Percentiles rank a stretch among this genome's conserved stretches.
phyloP scores from a whole-genome alignment of 2,329 filamentous ascomycete species.

The Dactylonectria estremocensis region DNA sequence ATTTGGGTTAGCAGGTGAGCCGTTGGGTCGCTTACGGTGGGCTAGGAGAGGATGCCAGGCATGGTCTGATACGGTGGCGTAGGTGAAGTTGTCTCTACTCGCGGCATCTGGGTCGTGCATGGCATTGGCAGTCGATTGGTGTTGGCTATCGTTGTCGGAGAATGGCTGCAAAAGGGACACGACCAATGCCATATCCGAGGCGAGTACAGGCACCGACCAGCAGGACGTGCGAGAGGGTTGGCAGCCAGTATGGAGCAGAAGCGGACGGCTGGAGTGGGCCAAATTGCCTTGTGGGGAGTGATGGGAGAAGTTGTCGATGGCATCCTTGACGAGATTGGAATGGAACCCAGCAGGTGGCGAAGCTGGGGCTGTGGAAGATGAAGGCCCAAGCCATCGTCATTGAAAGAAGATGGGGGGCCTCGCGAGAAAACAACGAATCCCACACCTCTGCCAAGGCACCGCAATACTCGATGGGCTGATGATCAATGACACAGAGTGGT shows the following conservation, averaged over 20 bases:
- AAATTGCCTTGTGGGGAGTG: neutral
- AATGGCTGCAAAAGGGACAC: neutral
- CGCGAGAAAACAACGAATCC: neutral
- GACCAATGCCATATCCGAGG: neutral
- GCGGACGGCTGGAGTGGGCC: neutral
- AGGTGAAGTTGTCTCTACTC: slow-evolving; percentile 26
- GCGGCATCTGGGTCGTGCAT: neutral
- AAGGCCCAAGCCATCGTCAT: slow-evolving; percentile 7
- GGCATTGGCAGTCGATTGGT: slow-evolving; percentile 4
- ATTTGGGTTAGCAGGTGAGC: slow-evolving; percentile 40
- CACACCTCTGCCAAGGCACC: neutral
- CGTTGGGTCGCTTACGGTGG: slow-evolving; percentile 38
- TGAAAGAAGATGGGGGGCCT: neutral
- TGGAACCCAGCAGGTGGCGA: neutral
- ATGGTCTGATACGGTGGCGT: slow-evolving; percentile 23
- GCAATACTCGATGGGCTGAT: too few relatives aligned
- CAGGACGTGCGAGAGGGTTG: neutral
- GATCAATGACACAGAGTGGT: slow-evolving; percentile 11
- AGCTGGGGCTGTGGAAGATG: neutral
- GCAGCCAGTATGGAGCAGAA: slow-evolving; percentile 1
- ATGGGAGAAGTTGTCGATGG: neutral
- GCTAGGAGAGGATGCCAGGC: slow-evolving; percentile 31
- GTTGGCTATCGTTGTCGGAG: neutral
- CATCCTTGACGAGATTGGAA: neutral
- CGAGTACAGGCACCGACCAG: neutral